Evolutionary conservation across 2,329 filamentous ascomycete genomes (phyloP), one percentile per base, ranked within the genome.

Genomic region (Stemphylium beticola): DNA sequence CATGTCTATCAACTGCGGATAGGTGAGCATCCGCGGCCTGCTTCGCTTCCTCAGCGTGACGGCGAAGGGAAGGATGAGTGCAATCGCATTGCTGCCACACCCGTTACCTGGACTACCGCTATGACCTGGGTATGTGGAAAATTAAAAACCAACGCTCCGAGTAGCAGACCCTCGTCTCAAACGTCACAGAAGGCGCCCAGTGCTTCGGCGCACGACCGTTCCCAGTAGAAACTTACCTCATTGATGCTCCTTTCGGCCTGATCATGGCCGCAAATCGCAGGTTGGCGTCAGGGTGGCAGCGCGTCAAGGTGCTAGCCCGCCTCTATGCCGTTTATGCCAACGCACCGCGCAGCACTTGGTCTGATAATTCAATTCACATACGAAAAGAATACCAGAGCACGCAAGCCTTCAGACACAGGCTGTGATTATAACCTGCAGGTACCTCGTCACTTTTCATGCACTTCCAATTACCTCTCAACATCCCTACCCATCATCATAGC

Each of bases 331-430:
- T 55, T 39, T 46, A 51, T 73, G 69, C 69, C 69, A 74, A 57
- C 71, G 71, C 71, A 74, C 67, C 67, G 68, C 67, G 71, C 70
- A 73, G 70, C 62, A 38, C 60, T 44, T 68, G 67, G 60, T 65
- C 62, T 51, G 58, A 60, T 64, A 46, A 39, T 40, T 40, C 45
- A 15, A 22, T 42, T 44, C 20, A 34, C 53, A 38, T 18, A 20
- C 41, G 41, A 36, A 50, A 57, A 58, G 48, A 22, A 55, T 58
- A 45, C 32, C 36, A 47, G 41, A 24, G 49, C 41, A 55, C 44
- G 57, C 49, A 60, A 45, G 54, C 53, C 45, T 48, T 41, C 51
- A 41, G 44, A 34, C 15, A 8, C 61, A 39, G 20, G 53, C 58
- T 57, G 49, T 38, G 55, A 66, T 60, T 66, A 67, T 66, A 67